phyloP scores from a whole-genome alignment of 495 filamentous ascomycete species.

The Neurospora pannonica region DNA sequence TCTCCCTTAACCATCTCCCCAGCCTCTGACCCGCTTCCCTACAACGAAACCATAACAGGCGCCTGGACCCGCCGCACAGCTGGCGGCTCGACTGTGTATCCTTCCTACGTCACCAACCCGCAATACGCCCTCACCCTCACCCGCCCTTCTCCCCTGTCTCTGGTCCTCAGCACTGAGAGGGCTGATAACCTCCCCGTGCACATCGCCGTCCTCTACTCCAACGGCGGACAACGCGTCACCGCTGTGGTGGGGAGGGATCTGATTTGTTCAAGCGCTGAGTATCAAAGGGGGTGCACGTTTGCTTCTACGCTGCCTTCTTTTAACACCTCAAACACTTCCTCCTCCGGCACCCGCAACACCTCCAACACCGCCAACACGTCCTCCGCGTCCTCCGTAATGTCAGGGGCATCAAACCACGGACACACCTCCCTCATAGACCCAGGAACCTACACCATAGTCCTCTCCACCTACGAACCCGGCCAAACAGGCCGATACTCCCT shows the following conservation, averaged over 20 bases:
- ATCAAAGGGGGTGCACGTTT: slow-evolving; percentile 67
- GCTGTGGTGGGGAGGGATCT: slow-evolving; percentile 66
- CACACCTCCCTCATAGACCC: slow-evolving; percentile 38
- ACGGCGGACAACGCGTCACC: slow-evolving; percentile 55
- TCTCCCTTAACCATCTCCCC: slow-evolving; percentile 46
- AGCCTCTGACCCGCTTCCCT: slow-evolving; percentile 48
- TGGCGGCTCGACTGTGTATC: slow-evolving; percentile 70
- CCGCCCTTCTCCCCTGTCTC: slow-evolving; percentile 46
- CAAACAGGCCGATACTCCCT: slow-evolving; percentile 69
- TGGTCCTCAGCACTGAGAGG: slow-evolving; percentile 58
- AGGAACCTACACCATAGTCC: slow-evolving; percentile 78
- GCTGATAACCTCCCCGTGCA: slow-evolving; percentile 58
- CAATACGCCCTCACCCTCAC: slow-evolving; percentile 64
- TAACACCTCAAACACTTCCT: neutral
- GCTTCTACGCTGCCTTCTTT: slow-evolving; percentile 31
- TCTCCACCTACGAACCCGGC: slow-evolving; percentile 75
- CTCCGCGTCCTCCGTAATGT: no score
- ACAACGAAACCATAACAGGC: slow-evolving; percentile 43
- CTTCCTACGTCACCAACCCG: slow-evolving; percentile 72
- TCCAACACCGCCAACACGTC: no score
- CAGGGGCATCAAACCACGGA: neutral
- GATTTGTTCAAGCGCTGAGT: slow-evolving; percentile 70
- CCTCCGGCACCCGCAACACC: no score
- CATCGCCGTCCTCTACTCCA: slow-evolving; percentile 69
- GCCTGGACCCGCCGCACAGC: slow-evolving; percentile 71